Percentiles rank a stretch among this genome's conserved stretches.
phyloP scores from a whole-genome alignment of 1,284 basidiomycete species.

The Ustilago vetiveriae region DNA sequence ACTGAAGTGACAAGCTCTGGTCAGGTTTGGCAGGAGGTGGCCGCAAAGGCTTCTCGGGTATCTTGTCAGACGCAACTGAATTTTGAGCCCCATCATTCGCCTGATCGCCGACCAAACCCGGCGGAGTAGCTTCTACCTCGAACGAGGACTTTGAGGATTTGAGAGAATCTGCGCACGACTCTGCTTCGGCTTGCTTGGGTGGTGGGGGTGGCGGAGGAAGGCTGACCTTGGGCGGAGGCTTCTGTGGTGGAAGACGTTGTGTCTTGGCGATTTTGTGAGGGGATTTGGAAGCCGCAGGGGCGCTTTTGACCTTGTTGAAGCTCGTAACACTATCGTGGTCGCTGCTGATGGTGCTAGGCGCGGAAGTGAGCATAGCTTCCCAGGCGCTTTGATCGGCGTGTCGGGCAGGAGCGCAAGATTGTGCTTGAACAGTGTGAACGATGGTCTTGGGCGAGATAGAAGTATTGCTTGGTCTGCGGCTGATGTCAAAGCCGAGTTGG shows the following conservation, averaged over 20 bases:
- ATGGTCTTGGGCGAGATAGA: not conserved
- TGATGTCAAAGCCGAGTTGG: conserved; percentile 13
- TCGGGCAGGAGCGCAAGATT: not conserved
- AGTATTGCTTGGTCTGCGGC: conserved; percentile 1
- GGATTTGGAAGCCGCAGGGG: not conserved
- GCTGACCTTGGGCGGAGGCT: conserved; percentile 28
- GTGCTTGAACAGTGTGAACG: not conserved
- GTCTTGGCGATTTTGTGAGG: conserved; percentile 10
- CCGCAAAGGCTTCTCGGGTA: no score
- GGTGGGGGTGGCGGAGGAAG: conserved; percentile 25
- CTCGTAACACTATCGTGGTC: conserved; percentile 12
- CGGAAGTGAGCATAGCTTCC: conserved; percentile 4
- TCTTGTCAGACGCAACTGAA: no score
- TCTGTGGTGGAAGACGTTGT: conserved; percentile 31
- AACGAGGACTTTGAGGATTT: not conserved
- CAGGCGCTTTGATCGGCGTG: conserved; percentile 6
- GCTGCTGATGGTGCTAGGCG: conserved; percentile 11
- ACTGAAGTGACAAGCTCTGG: no score
- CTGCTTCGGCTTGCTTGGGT: not conserved
- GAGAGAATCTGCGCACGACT: not conserved
- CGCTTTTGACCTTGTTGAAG: not conserved
- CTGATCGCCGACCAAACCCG: not conserved
- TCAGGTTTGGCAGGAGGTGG: no score
- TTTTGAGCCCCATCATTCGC: no score
- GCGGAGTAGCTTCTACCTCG: not conserved